A percentile compares a stretch with the other conserved stretches of the same genome.
Evolutionary conservation across 1,284 basidiomycete genomes (phyloP).

Genomic region (Trametes pubescens): DNA sequence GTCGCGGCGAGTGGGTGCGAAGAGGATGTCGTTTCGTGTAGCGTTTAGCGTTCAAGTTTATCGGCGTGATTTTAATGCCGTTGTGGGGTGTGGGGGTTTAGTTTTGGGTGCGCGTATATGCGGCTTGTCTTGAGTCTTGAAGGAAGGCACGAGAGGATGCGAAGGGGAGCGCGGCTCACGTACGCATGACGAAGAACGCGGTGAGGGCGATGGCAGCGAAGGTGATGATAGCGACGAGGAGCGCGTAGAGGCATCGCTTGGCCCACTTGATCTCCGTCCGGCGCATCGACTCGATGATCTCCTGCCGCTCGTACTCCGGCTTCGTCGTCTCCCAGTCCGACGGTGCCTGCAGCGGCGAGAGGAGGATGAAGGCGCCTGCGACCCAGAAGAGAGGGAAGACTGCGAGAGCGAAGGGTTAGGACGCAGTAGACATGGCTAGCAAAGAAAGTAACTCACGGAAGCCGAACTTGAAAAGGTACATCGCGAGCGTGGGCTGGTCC

Average conservation of each 20-base stretch:
- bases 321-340: slow-evolving; percentile 49
- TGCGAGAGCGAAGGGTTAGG: slow-evolving; percentile 25
- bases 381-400: slow-evolving; percentile 56
- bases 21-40: neutral
- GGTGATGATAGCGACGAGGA: slow-evolving; percentile 27
- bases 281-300: slow-evolving; percentile 48
- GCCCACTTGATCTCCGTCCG: slow-evolving; percentile 51
- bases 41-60: too few species aligned
- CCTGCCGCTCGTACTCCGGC: slow-evolving; percentile 46
- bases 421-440: neutral
- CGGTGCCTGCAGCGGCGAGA: slow-evolving; percentile 47
- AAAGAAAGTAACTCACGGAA: slow-evolving; percentile 37
- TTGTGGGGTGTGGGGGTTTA: neutral
- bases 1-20: neutral
- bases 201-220: slow-evolving; percentile 27
- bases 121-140: slow-evolving; percentile 4
- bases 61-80: neutral
- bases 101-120: neutral
- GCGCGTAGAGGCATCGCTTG: slow-evolving; percentile 46
- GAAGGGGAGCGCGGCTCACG: slow-evolving; percentile 12
- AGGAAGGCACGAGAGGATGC: neutral
- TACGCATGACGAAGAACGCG: slow-evolving; percentile 29
- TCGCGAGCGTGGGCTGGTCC: slow-evolving; percentile 43
- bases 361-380: slow-evolving; percentile 48
- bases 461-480: slow-evolving; percentile 46